A percentile compares a stretch with the other conserved stretches of the same genome.
Conservation (phyloP, 2,329 filamentous ascomycete species). For the Talaromyces piceae region DNA sequence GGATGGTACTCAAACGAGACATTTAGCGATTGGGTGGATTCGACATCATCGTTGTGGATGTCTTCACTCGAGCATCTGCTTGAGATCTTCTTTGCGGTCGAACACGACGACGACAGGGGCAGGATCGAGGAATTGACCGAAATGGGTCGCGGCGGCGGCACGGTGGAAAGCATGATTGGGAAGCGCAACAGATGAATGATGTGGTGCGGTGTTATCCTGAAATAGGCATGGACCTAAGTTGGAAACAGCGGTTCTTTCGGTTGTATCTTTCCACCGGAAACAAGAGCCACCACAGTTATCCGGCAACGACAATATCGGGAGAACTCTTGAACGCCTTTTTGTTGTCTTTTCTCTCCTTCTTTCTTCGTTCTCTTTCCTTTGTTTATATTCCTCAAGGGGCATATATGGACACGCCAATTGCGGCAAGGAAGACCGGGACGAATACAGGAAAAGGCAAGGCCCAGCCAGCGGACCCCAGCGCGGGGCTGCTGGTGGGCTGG, state of each 20-base stretch:
- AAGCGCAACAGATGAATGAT: not conserved
- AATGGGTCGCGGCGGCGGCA: slow-evolving; percentile 24
- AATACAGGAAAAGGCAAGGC: slow-evolving; percentile 3
- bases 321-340: too few species aligned
- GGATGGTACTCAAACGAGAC: slow-evolving; percentile 17
- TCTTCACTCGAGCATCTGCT: slow-evolving; percentile 21
- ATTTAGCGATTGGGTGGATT: slow-evolving; percentile 14
- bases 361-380: not conserved
- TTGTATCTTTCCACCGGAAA: not conserved
- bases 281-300: not conserved
- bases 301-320: too few species aligned
- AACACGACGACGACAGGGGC: slow-evolving; percentile 15
- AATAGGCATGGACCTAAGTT: not conserved
- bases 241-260: not conserved
- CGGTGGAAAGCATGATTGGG: slow-evolving; percentile 21
- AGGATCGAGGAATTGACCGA: slow-evolving; percentile 27
- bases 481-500: slow-evolving; percentile 16
- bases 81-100: slow-evolving; percentile 17
- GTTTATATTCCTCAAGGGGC: too few species aligned
- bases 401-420: not conserved
- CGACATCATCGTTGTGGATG: slow-evolving; percentile 16
- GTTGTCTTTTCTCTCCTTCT: too few species aligned
- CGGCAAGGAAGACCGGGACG: not conserved
- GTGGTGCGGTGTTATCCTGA: too few species aligned
- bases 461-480: slow-evolving; percentile 21